These are phyloP conservation scores for Paraconiothyrium brasiliense DNA, from an alignment of 2,329 filamentous ascomycete genomes.

Conservation along the genomic window DNA sequence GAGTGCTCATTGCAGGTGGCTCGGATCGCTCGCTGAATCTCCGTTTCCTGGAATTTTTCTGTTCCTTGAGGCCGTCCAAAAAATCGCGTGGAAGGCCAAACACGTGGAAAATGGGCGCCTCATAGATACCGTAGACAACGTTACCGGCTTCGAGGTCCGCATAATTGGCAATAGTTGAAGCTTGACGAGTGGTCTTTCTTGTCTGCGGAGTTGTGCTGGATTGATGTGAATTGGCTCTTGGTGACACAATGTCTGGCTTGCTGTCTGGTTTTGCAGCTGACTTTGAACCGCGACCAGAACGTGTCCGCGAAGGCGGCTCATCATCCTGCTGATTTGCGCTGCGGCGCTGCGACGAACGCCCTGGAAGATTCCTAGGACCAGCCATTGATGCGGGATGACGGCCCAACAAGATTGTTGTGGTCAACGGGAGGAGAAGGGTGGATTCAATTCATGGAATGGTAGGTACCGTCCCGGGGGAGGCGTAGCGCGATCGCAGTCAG, in stretches of 20 bases:
- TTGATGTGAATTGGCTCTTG: conserved; percentile 37
- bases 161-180: conserved; percentile 47
- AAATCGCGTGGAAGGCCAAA: conserved; percentile 46
- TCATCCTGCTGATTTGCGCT: conserved; percentile 38
- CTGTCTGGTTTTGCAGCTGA: conserved; percentile 41
- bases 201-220: conserved; percentile 36
- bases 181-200: conserved; percentile 48
- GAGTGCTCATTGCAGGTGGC: conserved; percentile 23
- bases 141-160: conserved; percentile 35
- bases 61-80: conserved; percentile 38
- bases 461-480: conserved; percentile 40
- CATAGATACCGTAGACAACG: conserved; percentile 44
- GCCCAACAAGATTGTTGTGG: conserved; percentile 11
- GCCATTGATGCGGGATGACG: conserved; percentile 32
- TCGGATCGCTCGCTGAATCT: conserved; percentile 12
- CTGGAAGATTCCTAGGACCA: conserved; percentile 33
- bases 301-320: conserved; percentile 45
- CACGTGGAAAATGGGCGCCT: conserved; percentile 45
- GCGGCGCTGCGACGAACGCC: conserved; percentile 42
- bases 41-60: conserved; percentile 35
- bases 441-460: conserved; percentile 21
- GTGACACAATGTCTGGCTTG: conserved; percentile 33
- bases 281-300: conserved; percentile 43
- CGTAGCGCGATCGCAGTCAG: conserved; percentile 48
- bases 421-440: conserved; percentile 18